phyloP scores from a whole-genome alignment of 1,284 basidiomycete genomes.

The Ustilago shanxiensis region DNA sequence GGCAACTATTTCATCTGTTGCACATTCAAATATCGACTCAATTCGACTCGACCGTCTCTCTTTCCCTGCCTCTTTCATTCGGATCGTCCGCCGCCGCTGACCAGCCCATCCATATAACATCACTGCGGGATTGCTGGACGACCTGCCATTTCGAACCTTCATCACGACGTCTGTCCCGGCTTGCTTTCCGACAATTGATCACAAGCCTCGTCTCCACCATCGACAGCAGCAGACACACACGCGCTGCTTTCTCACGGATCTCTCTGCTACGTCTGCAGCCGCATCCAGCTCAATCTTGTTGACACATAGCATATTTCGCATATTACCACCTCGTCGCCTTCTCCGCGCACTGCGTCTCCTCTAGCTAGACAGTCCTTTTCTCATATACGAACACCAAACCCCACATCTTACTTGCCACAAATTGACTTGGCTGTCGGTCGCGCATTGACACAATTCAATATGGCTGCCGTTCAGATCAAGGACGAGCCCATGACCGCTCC shows the following conservation, averaged over 20 bases:
- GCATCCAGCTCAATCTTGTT: too few species aligned
- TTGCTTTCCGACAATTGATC: background rate
- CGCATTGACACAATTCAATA: background rate
- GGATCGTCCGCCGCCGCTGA: conserved; percentile 3
- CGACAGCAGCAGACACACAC: background rate
- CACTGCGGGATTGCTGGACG: conserved; percentile 24
- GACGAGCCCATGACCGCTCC: conserved; percentile 44
- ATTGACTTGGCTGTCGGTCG: background rate
- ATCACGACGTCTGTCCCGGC: background rate
- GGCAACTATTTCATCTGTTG: conserved; percentile 2
- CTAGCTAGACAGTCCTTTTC: too few species aligned
- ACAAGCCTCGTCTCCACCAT: background rate
- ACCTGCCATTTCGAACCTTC: conserved; percentile 2
- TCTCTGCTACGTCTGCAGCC: background rate
- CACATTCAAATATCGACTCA: background rate
- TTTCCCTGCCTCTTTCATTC: background rate
- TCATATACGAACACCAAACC: too few species aligned
- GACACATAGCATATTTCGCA: background rate
- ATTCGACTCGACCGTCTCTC: background rate
- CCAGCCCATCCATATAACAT: background rate
- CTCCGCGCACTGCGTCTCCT: background rate
- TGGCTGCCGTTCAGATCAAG: conserved; percentile 42
- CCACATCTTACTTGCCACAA: too few species aligned
- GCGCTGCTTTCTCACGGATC: background rate
- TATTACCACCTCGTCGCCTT: background rate